These are phyloP conservation scores for Boeremia exigua DNA, from an alignment of 2,329 filamentous ascomycete species.

Conservation along the genomic window DNA sequence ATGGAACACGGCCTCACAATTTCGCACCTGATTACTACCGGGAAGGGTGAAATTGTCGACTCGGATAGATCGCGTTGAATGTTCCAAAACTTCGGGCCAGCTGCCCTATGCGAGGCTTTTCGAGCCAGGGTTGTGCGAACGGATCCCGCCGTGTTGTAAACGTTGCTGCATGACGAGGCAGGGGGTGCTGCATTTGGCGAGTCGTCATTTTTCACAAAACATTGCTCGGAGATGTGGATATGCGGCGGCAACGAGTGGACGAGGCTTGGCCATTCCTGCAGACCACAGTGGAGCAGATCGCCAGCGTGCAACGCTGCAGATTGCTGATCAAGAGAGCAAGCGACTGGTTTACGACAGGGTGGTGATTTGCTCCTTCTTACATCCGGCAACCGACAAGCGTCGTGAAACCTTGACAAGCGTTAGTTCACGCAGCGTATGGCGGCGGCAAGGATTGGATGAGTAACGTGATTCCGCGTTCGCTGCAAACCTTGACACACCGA, in stretches of 20 bases:
- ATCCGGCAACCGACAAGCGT: constrained; percentile 12
- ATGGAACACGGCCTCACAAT: constrained; percentile 2
- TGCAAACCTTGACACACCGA: constrained; percentile 6
- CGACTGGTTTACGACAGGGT: constrained; percentile 14
- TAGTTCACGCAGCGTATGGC: constrained; percentile 11
- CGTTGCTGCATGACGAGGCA: constrained; percentile 16
- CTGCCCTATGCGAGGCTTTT: constrained; percentile 14
- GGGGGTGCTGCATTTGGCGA: constrained; percentile 5
- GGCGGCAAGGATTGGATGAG: constrained; percentile 6
- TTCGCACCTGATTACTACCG: constrained; percentile 4
- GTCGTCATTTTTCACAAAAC: constrained; percentile 15
- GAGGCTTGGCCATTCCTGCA: constrained; percentile 12
- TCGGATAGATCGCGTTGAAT: constrained; percentile 12
- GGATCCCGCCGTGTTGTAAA: constrained; percentile 15
- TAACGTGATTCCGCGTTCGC: constrained; percentile 14
- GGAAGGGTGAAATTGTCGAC: constrained; percentile 13
- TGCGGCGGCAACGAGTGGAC: constrained; percentile 13
- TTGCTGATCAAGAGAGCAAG: constrained; percentile 15
- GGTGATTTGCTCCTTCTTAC: constrained; percentile 1
- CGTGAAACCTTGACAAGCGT: constrained; percentile 17
- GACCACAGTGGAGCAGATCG: constrained; percentile 14
- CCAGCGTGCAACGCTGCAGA: constrained; percentile 16
- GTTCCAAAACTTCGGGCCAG: constrained; percentile 18
- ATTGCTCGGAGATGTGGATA: constrained; percentile 13
- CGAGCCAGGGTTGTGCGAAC: constrained; percentile 7